Evolutionary conservation across 805 yeast species (phyloP), one percentile per base, ranked within the genome.

Genomic region (Metschnikowia hibisci): DNA sequence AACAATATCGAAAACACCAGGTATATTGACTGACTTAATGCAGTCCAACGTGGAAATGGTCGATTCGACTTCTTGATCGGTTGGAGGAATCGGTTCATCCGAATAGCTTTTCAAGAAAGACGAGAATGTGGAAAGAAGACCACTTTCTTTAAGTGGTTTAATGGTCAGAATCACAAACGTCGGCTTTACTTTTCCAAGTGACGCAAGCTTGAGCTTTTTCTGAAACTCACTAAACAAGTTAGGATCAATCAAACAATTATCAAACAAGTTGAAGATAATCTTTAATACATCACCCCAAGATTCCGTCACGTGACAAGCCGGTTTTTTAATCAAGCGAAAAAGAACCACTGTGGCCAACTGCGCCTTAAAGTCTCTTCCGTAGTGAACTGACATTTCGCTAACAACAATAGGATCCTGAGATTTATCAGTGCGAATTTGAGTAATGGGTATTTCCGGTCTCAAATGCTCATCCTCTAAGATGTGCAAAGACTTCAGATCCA

Each of bases 351-450:
- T 76, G 10, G 96, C 84, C 47, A 91, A 67, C 58, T 95, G 99
- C 0, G 96, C 96, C 56, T 90, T 88, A 66, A 87, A 87, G 57
- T 89, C 93, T 37, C 84, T 74, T 6, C 99, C 99, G 58, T 93
- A 82, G 60, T 82, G 75, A 12, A 89, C 87, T 0, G 96, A 79
- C 41, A 80, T 66, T 44, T 87, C 89, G 57, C 95, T 83, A 3
- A 93, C 93, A 4, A 85, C 82, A 28, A 93, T 74, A 4, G 71
- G 69, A 13, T 74, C 77, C 10, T 76, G 73, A 22, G 78, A 76
- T 30, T 75, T 74, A 35, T 80, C 86, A 22, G 80, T 62, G 22
- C 61, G 67, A 20, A 69, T 58, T 37, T 59, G 61, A 10, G 63
- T 60, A 35, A 58, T 52, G 4, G 76, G 73, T 30, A 70, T 68